These are phyloP conservation scores for Wallacemonas sp. DNA, from an alignment of 208 protist species.

Conservation along the genomic window DNA sequence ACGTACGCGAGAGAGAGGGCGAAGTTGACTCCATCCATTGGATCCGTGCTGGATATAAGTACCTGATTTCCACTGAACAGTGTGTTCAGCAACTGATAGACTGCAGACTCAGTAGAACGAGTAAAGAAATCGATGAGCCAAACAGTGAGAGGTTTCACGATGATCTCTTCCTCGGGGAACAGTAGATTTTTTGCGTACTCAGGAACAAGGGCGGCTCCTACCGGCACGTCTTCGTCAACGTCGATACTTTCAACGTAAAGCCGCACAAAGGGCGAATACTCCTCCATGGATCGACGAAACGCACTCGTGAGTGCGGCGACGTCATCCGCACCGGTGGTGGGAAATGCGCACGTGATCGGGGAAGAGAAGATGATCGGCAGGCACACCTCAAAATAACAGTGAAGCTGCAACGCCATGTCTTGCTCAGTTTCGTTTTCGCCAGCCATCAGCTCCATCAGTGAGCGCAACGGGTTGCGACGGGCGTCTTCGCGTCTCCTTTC, in stretches of 20 bases:
- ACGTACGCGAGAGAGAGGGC: constrained; percentile 53
- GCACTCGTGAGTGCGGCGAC: neutral
- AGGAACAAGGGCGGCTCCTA: constrained; percentile 4
- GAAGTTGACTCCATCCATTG: constrained; percentile 47
- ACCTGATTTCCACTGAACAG: constrained; percentile 81
- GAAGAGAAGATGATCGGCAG: constrained; percentile 29
- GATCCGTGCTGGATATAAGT: constrained; percentile 43
- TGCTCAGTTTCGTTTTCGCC: constrained; percentile 20
- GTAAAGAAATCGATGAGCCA: constrained; percentile 58
- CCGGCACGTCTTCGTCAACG: constrained; percentile 14
- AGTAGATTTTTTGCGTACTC: constrained; percentile 12
- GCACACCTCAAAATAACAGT: constrained; percentile 39
- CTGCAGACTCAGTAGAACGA: constrained; percentile 1
- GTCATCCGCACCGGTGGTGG: neutral
- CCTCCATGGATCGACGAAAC: constrained; percentile 18
- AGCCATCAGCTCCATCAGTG: constrained; percentile 45
- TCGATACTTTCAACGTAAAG: constrained; percentile 21
- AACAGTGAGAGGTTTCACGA: constrained; percentile 57
- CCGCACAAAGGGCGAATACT: constrained; percentile 25
- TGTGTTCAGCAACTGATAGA: constrained; percentile 46
- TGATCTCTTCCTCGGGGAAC: constrained; percentile 11
- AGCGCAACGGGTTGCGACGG: constrained; percentile 50
- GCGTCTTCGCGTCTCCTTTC: constrained; percentile 65
- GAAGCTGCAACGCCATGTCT: constrained; percentile 19
- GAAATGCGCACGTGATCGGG: neutral